phyloP scores from a whole-genome alignment of 257 asterid species.

The Nicotiana paniculata region DNA sequence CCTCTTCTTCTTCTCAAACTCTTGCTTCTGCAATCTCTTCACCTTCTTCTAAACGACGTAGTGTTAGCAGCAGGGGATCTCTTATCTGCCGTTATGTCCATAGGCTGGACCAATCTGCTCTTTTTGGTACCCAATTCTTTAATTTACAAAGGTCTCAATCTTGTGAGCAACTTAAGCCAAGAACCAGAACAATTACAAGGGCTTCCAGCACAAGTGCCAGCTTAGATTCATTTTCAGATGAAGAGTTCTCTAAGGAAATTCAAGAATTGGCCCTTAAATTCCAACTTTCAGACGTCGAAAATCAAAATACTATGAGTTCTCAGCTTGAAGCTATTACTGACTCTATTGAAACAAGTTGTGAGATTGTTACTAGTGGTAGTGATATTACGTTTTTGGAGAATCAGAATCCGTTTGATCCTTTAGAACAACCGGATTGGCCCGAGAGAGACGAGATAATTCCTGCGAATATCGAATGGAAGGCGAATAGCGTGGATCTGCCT shows the following conservation, averaged over 20 bases:
- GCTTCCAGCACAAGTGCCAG: constrained; percentile 35
- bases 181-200: constrained; percentile 25
- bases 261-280: constrained; percentile 41
- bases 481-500: constrained; percentile 67
- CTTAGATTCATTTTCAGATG: constrained; percentile 72
- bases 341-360: not conserved
- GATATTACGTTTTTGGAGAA: constrained; percentile 23
- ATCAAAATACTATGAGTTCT: not conserved
- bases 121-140: constrained; percentile 26
- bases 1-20: constrained; percentile 62
- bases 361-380: not conserved
- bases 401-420: constrained; percentile 30
- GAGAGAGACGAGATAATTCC: constrained; percentile 50
- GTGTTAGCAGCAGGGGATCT: constrained; percentile 41
- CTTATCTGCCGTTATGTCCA: constrained; percentile 32
- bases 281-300: constrained; percentile 26
- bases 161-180: constrained; percentile 23
- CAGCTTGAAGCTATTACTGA: not conserved
- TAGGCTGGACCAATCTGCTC: constrained; percentile 23
- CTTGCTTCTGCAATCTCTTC: constrained; percentile 56
- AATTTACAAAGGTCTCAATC: constrained; percentile 47
- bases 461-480: constrained; percentile 58
- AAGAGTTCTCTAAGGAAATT: constrained; percentile 61
- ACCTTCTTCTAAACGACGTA: constrained; percentile 44
- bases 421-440: constrained; percentile 48